Evolutionary conservation across 257 asterid species (phyloP).

Genomic region (Henckelia pumila): DNA sequence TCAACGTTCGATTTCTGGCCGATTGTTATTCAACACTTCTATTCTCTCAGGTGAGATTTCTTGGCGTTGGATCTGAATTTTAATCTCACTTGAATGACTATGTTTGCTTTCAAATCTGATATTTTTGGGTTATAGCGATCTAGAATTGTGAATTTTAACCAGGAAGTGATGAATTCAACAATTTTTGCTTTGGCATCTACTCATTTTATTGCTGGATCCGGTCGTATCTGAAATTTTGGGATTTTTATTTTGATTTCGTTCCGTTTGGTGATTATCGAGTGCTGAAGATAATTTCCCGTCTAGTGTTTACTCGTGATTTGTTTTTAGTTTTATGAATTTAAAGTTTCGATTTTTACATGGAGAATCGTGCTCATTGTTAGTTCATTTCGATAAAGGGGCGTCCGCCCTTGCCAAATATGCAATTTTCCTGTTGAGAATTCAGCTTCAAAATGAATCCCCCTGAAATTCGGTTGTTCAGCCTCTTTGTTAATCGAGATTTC

Average conservation of each 20-base stretch:
- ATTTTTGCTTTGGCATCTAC: not conserved
- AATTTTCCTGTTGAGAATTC: too few relatives aligned
- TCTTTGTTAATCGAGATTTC: too few relatives aligned
- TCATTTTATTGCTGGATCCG: not conserved
- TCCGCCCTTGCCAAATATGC: constrained; percentile 87
- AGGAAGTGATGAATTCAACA: not conserved
- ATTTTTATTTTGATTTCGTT: too few relatives aligned
- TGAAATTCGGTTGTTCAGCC: too few relatives aligned
- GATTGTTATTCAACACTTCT: not conserved
- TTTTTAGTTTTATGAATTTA: not conserved
- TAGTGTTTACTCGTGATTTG: too few relatives aligned
- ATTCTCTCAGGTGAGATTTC: not conserved
- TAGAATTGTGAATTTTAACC: not conserved
- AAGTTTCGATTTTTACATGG: constrained; percentile 38
- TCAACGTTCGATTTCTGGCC: not conserved
- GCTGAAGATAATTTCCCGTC: not conserved
- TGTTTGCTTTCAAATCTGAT: too few relatives aligned
- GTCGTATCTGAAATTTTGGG: not conserved
- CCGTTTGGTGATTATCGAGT: not conserved
- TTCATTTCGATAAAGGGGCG: constrained; percentile 86
- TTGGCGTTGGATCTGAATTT: not conserved
- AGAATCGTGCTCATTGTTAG: constrained; percentile 77
- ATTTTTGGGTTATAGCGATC: not conserved
- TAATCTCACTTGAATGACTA: not conserved
- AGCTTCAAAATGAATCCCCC: too few relatives aligned